Evolutionary conservation across 495 filamentous ascomycete genomes (phyloP).

Genomic region (Tricharina praecox): DNA sequence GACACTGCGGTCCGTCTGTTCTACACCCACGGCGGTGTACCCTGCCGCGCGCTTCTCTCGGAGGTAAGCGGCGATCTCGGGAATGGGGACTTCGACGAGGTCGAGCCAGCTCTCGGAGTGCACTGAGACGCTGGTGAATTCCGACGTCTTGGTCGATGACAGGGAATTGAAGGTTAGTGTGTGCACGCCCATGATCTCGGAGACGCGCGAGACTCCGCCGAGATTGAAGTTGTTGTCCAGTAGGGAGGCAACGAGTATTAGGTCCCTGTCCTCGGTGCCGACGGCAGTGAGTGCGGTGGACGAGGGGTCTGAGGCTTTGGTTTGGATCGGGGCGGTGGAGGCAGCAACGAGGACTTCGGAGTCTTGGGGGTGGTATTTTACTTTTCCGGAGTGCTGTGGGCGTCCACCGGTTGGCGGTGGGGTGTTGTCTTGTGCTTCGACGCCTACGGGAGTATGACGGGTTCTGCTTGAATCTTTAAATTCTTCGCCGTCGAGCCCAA

Average conservation of each 20-base stretch:
- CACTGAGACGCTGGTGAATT: slow-evolving; percentile 32
- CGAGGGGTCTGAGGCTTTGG: slow-evolving; percentile 4
- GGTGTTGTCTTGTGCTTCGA: not conserved
- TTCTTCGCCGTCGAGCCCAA: not conserved
- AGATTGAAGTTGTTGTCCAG: slow-evolving; percentile 34
- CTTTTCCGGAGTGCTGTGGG: not conserved
- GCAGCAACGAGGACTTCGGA: not conserved
- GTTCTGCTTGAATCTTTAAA: not conserved
- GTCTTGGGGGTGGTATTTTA: slow-evolving; percentile 1
- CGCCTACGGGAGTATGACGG: not conserved
- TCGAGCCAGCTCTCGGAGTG: slow-evolving; percentile 31
- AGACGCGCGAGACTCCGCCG: slow-evolving; percentile 33
- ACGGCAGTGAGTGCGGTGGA: no score
- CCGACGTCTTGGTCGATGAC: slow-evolving; percentile 24
- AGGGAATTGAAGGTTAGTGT: slow-evolving; percentile 27
- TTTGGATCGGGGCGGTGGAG: slow-evolving; percentile 4
- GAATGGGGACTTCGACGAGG: slow-evolving; percentile 27
- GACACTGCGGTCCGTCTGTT: slow-evolving; percentile 34
- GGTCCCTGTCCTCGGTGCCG: slow-evolving; percentile 1
- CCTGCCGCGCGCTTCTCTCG: slow-evolving; percentile 26
- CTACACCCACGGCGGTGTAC: slow-evolving; percentile 32
- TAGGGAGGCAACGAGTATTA: slow-evolving; percentile 35
- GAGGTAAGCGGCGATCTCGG: slow-evolving; percentile 26
- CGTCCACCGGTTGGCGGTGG: not conserved
- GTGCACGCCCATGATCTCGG: slow-evolving; percentile 33